Percentiles rank a stretch among this genome's conserved stretches.
phyloP scores from a whole-genome alignment of 192 early-diverging fungal genomes.

The Coemansia sp. region DNA sequence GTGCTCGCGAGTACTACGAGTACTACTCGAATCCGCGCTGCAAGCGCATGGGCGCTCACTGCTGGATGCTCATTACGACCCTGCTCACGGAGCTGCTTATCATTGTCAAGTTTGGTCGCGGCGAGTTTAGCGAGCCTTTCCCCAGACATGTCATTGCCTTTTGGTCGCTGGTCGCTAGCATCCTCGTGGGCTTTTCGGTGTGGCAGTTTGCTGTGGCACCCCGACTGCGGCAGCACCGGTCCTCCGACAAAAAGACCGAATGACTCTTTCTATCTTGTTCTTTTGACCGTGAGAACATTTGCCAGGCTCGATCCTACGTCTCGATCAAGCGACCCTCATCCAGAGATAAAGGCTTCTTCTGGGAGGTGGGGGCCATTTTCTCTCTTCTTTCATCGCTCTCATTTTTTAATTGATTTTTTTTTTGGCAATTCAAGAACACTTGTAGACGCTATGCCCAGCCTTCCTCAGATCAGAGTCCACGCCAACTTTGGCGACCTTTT shows the following conservation, averaged over 20 bases:
- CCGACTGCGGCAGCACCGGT: conserved; percentile 1
- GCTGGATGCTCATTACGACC: conserved; percentile 85
- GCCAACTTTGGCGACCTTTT: conserved; percentile 15
- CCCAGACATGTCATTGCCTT: conserved; percentile 68
- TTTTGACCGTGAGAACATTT: neutral
- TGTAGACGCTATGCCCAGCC: conserved; percentile 11
- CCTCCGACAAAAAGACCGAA: conserved; percentile 6
- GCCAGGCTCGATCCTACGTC: too few species aligned
- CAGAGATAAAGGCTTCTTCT: neutral
- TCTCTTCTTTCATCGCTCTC: neutral
- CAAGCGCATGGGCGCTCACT: conserved; percentile 89
- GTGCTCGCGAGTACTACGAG: conserved; percentile 86
- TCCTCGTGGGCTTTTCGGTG: conserved; percentile 68
- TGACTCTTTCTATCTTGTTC: neutral
- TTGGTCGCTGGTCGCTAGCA: conserved; percentile 65
- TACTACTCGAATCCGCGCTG: conserved; percentile 74
- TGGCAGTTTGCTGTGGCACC: conserved; percentile 67
- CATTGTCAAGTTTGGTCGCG: conserved; percentile 81
- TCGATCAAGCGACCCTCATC: neutral
- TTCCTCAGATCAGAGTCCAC: conserved; percentile 28
- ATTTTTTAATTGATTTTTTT: neutral
- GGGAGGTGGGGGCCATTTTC: neutral
- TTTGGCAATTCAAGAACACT: neutral
- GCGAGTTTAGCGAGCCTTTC: conserved; percentile 79
- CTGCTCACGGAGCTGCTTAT: conserved; percentile 92